A percentile compares a stretch with the other conserved stretches of the same genome.
Evolutionary conservation across 495 filamentous ascomycete genomes (phyloP).

Genomic region (Bombardia bombarda): DNA sequence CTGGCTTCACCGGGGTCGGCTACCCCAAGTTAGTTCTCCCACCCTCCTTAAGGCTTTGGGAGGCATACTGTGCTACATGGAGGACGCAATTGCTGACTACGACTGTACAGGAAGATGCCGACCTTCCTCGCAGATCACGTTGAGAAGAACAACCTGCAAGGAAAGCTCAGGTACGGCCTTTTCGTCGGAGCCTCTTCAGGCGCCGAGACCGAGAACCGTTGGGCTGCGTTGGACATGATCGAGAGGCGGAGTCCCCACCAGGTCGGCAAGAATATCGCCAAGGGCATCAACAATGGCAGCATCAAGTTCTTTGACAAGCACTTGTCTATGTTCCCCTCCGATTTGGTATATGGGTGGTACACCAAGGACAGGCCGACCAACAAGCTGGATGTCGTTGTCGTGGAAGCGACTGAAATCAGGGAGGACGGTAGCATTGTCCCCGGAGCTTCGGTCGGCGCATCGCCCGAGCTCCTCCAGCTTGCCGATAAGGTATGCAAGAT

Average conservation of each 20-base stretch:
- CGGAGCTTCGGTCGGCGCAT: slow-evolving; percentile 79
- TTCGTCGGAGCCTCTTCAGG: slow-evolving; percentile 87
- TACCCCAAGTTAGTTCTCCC: slow-evolving; percentile 74
- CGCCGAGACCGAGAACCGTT: slow-evolving; percentile 86
- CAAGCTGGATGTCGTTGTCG: slow-evolving; percentile 73
- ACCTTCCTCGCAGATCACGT: slow-evolving; percentile 82
- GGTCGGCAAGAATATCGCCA: slow-evolving; percentile 84
- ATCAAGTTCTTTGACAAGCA: slow-evolving; percentile 95
- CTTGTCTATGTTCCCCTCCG: slow-evolving; percentile 84
- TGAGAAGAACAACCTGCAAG: slow-evolving; percentile 80
- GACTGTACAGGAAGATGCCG: slow-evolving; percentile 59
- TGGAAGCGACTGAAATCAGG: slow-evolving; percentile 86
- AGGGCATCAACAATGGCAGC: slow-evolving; percentile 80
- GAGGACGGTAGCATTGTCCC: slow-evolving; percentile 87
- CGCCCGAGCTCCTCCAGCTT: slow-evolving; percentile 81
- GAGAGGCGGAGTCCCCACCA: slow-evolving; percentile 79
- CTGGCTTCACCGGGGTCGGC: slow-evolving; percentile 84
- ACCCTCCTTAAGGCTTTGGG: neutral
- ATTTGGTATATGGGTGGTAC: slow-evolving; percentile 81
- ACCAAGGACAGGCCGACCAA: slow-evolving; percentile 66
- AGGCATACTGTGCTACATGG: neutral
- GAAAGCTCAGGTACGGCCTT: slow-evolving; percentile 73
- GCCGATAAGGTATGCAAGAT: slow-evolving; percentile 58
- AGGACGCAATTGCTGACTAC: slow-evolving; percentile 11
- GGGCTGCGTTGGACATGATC: slow-evolving; percentile 83